Conservation (phyloP, 768 basidiomycete genomes). For the Trametes elegans region DNA sequence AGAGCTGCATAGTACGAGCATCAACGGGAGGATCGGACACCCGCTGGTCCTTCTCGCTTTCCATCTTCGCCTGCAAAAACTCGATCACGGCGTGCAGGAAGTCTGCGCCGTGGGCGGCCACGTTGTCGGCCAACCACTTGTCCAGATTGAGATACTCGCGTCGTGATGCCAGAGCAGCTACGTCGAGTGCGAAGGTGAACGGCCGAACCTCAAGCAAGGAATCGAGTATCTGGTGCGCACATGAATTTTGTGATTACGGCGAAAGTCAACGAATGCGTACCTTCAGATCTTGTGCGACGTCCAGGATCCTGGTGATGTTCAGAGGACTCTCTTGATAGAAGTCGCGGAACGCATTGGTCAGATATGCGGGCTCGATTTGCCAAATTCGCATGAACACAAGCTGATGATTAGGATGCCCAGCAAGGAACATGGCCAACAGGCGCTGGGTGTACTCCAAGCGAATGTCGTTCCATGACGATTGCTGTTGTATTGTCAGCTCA, state of each 20-base stretch:
- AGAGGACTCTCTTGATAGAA: slow-evolving; percentile 91
- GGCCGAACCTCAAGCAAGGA: slow-evolving; percentile 88
- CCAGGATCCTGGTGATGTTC: slow-evolving; percentile 92
- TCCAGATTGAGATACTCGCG: slow-evolving; percentile 94
- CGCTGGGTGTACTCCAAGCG: slow-evolving; percentile 85
- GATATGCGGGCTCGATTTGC: slow-evolving; percentile 84
- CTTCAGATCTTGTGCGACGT: slow-evolving; percentile 94
- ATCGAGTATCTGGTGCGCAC: slow-evolving; percentile 72
- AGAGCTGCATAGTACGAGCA: slow-evolving; percentile 82
- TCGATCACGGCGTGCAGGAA: slow-evolving; percentile 86
- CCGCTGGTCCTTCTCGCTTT: slow-evolving; percentile 75
- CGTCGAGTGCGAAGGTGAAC: slow-evolving; percentile 88
- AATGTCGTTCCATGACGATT: slow-evolving; percentile 85
- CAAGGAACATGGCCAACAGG: slow-evolving; percentile 85
- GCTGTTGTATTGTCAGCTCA: slow-evolving; percentile 36
- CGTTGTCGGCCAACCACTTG: slow-evolving; percentile 93
- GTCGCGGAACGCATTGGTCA: slow-evolving; percentile 85
- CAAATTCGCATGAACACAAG: slow-evolving; percentile 96
- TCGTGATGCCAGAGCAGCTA: slow-evolving; percentile 90
- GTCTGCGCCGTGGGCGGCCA: slow-evolving; percentile 75
- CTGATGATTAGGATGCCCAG: slow-evolving; percentile 91
- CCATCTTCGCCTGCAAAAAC: slow-evolving; percentile 92
- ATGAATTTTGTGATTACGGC: background rate
- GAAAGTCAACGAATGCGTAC: slow-evolving; percentile 38
- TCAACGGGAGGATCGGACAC: slow-evolving; percentile 78